Conservation (phyloP, 2,329 filamentous ascomycete species). For the Claviceps sp. region DNA sequence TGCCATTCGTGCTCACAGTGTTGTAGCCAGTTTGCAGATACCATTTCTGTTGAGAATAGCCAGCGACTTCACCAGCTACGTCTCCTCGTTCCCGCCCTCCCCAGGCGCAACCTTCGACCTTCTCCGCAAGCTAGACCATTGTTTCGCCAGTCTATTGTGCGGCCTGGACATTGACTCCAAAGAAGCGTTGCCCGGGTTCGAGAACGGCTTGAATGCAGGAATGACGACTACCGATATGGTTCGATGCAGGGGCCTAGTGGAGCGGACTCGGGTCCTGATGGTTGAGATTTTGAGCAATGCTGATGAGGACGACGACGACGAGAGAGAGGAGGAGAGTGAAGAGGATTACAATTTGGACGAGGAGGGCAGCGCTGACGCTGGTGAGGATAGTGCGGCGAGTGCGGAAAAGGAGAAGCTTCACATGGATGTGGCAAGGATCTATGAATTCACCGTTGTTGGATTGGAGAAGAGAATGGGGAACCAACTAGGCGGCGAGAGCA, state of each 20-base stretch:
- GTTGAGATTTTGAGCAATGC: constrained; percentile 49
- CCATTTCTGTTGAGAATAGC: constrained; percentile 73
- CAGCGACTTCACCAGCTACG: constrained; percentile 56
- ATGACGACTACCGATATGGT: constrained; percentile 78
- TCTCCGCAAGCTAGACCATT: constrained; percentile 67
- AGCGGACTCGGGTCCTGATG: constrained; percentile 58
- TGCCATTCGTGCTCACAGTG: not conserved
- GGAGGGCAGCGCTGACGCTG: not conserved
- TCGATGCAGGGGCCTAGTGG: constrained; percentile 67
- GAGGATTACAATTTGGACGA: constrained; percentile 13
- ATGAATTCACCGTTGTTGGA: constrained; percentile 65
- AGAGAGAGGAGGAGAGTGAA: constrained; percentile 15
- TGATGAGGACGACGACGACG: constrained; percentile 23
- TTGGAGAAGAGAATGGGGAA: constrained; percentile 54
- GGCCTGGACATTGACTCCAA: constrained; percentile 54
- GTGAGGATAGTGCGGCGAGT: constrained; percentile 23
- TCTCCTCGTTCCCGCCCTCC: constrained; percentile 51
- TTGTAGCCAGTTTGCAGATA: constrained; percentile 60
- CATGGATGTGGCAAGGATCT: constrained; percentile 63
- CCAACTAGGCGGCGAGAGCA: constrained; percentile 11
- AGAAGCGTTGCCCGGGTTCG: constrained; percentile 57
- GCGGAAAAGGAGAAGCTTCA: constrained; percentile 39
- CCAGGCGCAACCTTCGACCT: constrained; percentile 57
- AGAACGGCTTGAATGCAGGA: constrained; percentile 44
- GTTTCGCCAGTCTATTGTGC: constrained; percentile 62